Evolutionary conservation across 2,329 filamentous ascomycete genomes (phyloP), one percentile per base, ranked within the genome.

Genomic region (Fusarium sororula): DNA sequence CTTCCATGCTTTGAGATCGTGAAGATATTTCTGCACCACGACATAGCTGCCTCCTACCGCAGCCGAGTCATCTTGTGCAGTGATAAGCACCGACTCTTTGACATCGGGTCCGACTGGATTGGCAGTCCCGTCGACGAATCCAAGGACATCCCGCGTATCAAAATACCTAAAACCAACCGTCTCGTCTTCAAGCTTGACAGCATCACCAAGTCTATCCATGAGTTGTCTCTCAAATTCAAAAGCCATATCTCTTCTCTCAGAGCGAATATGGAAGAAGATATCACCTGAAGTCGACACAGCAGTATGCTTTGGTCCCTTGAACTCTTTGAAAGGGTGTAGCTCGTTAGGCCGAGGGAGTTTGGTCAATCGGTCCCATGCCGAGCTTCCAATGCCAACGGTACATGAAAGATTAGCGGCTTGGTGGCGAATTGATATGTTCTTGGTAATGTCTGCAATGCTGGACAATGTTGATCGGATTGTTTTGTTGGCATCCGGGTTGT

Each of bases 71-170:
- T 87, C 84, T 48, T 85, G 79, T 45, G 81, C 80, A 2, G 82
- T 76, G 15, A 89, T 78, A 4, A 90, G 78, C 5, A 87, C 82
- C 0, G 87, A 80, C 2, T 80, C 80, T 0, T 80, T 75, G 1
- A 89, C 82, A 2, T 80, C 84, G 0, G 81, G 75, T 0, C 87
- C 88, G 2, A 86, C 82, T 0, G 89, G 89, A 70, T 90, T 90
- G 6, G 89, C 89, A 0, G 88, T 90, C 22, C 89, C 89, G 65
- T 90, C 89, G 7, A 90, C 87, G 59, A 90, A 90, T 2, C 89
- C 89, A 0, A 90, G 83, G 0, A 90, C 83, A 68, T 90, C 88
- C 3, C 89, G 86, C 0, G 86, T 84, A 69, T 90, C 89, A 66
- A 90, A 90, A 78, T 90, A 90, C 7, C 89, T 85, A 78, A 90